phyloP scores from a whole-genome alignment of 2,329 filamentous ascomycete genomes.

The Pestalotiopsis sp. region DNA sequence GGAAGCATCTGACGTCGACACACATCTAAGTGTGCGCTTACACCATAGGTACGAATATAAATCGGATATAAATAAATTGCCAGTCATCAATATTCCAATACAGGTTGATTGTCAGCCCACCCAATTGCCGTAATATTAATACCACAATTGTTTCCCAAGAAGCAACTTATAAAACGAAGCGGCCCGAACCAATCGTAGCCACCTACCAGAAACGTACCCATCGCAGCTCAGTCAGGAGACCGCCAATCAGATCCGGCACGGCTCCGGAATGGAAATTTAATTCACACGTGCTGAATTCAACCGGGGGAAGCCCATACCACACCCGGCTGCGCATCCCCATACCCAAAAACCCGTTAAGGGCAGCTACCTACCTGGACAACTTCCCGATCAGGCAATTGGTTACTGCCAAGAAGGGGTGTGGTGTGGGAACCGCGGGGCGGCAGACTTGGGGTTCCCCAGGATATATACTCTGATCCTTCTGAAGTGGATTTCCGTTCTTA shows the following conservation, averaged over 20 bases:
- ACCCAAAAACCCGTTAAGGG: background rate
- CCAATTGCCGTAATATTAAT: background rate
- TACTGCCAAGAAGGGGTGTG: background rate
- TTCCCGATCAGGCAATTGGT: slow-evolving; percentile 1
- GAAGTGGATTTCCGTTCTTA: background rate
- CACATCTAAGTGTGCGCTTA: background rate
- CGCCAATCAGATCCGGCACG: background rate
- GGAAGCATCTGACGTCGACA: background rate
- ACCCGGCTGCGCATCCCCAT: background rate
- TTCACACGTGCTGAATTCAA: background rate
- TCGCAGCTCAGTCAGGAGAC: background rate
- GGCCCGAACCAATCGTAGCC: background rate
- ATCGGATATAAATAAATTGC: background rate
- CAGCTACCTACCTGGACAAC: background rate
- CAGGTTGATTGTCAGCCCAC: background rate
- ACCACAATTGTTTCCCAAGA: background rate
- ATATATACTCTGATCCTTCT: background rate
- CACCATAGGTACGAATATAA: background rate
- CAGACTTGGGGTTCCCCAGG: background rate
- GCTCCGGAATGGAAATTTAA: background rate
- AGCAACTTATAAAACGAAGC: background rate
- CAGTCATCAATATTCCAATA: background rate
- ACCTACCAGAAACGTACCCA: background rate
- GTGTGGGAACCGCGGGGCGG: background rate
- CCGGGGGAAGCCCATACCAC: background rate